A percentile compares a stretch with the other conserved stretches of the same genome.
phyloP scores from a whole-genome alignment of 1,284 basidiomycete species.

The Pseudozyma sp. region DNA sequence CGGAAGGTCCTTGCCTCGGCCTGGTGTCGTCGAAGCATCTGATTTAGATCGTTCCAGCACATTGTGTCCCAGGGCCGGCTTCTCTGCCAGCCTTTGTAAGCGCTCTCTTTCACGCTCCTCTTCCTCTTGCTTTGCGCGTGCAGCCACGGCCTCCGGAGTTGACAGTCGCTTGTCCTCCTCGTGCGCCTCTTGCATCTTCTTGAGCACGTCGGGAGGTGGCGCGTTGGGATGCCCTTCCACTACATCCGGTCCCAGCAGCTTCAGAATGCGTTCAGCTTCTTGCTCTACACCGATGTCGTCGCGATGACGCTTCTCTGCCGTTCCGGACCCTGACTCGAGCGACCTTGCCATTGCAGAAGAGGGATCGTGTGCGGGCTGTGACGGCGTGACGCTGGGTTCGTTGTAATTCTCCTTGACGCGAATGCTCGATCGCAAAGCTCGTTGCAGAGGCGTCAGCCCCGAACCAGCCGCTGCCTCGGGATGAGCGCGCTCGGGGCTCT shows the following conservation, averaged over 20 bases:
- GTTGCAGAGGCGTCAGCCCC: constrained; percentile 34
- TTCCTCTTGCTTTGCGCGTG: constrained; percentile 27
- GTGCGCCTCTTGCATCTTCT: constrained; percentile 46
- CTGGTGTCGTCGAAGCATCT: not conserved
- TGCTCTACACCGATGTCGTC: constrained; percentile 63
- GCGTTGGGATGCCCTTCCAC: constrained; percentile 62
- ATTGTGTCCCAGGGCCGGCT: constrained; percentile 40
- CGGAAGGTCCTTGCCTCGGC: constrained; percentile 2
- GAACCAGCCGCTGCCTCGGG: constrained; percentile 22
- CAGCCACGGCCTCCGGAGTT: constrained; percentile 34
- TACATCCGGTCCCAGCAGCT: constrained; percentile 59
- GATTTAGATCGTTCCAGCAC: constrained; percentile 32
- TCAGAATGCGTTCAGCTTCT: constrained; percentile 62
- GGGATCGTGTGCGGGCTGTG: not conserved
- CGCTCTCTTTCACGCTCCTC: constrained; percentile 26
- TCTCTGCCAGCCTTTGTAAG: constrained; percentile 18
- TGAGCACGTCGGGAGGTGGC: constrained; percentile 30
- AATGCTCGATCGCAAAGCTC: constrained; percentile 34
- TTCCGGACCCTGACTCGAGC: constrained; percentile 27
- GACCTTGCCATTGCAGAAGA: not conserved
- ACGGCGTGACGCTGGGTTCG: constrained; percentile 5
- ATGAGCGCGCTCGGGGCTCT: constrained; percentile 42
- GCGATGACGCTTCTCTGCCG: constrained; percentile 47
- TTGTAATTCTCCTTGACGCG: constrained; percentile 43
- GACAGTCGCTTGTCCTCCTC: constrained; percentile 30